phyloP scores from a whole-genome alignment of 495 filamentous ascomycete species.

The Chlorociboria aeruginascens region DNA sequence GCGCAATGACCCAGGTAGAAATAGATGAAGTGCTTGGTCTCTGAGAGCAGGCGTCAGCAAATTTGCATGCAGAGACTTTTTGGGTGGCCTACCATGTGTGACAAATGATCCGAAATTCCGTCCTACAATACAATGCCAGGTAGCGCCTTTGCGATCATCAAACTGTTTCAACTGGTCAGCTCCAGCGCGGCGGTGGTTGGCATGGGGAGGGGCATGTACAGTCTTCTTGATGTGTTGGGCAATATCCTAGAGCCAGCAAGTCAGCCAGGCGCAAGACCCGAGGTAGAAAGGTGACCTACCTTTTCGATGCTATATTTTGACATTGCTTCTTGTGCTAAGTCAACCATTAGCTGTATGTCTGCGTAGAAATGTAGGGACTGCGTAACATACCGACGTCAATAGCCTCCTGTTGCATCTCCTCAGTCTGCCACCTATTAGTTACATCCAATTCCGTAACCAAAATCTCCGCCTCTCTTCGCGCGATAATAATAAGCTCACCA shows the following conservation, averaged over 20 bases:
- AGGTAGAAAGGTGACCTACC: constrained; percentile 30
- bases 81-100: constrained; percentile 43
- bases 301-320: constrained; percentile 88
- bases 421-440: constrained; percentile 46
- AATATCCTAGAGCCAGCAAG: constrained; percentile 53
- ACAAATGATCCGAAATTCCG: constrained; percentile 99
- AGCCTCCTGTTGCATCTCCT: constrained; percentile 92
- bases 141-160: constrained; percentile 81
- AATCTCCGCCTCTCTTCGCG: neutral
- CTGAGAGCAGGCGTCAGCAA: constrained; percentile 17
- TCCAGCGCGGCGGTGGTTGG: neutral
- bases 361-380: neutral
- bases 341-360: constrained; percentile 1
- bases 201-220: constrained; percentile 30
- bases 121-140: constrained; percentile 98
- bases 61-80: too few relatives aligned
- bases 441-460: neutral
- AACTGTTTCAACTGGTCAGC: constrained; percentile 43
- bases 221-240: constrained; percentile 96
- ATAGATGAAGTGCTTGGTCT: constrained; percentile 99
- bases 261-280: neutral
- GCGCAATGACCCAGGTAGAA: constrained; percentile 99
- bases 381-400: constrained; percentile 79
- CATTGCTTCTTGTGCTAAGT: constrained; percentile 83
- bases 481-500: constrained; percentile 45